Percentiles rank a stretch among this genome's conserved stretches.
Conservation (phyloP, 2,329 filamentous ascomycete species). For the Penicillium vulpinum region DNA sequence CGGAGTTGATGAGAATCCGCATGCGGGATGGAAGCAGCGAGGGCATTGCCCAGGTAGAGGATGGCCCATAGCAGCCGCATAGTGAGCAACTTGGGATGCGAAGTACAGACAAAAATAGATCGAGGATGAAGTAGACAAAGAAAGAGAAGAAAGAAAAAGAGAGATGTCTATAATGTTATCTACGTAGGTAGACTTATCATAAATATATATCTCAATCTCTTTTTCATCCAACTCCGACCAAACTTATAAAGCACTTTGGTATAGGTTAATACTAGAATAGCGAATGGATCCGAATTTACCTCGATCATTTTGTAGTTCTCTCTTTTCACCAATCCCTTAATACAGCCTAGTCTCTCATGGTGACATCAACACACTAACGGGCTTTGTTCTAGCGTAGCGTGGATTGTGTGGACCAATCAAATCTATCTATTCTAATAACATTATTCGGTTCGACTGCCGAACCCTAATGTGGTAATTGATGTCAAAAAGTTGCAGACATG, state of each 20-base stretch:
- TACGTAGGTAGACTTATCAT: too few relatives aligned
- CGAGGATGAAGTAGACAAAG: neutral
- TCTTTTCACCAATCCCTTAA: neutral
- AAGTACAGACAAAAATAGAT: neutral
- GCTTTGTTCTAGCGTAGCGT: neutral
- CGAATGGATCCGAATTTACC: too few relatives aligned
- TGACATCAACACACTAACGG: too few relatives aligned
- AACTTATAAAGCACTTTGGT: too few relatives aligned
- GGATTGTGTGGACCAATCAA: too few relatives aligned
- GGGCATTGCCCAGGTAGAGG: constrained; percentile 14
- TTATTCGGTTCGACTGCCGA: neutral
- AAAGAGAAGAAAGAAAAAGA: neutral
- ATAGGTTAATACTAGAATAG: too few relatives aligned
- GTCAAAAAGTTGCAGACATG: neutral
- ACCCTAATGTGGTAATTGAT: neutral
- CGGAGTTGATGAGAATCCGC: constrained; percentile 17
- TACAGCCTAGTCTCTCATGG: neutral
- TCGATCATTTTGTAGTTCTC: too few relatives aligned
- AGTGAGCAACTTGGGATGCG: neutral
- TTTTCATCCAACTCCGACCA: too few relatives aligned
- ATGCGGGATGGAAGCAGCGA: constrained; percentile 15
- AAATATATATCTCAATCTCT: too few relatives aligned
- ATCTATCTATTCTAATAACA: neutral
- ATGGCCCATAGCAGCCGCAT: constrained; percentile 19
- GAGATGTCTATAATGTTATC: too few relatives aligned